Evolutionary conservation across 2,329 filamentous ascomycete genomes (phyloP), one percentile per base, ranked within the genome.

Genomic region (Epichloe uncinata): DNA sequence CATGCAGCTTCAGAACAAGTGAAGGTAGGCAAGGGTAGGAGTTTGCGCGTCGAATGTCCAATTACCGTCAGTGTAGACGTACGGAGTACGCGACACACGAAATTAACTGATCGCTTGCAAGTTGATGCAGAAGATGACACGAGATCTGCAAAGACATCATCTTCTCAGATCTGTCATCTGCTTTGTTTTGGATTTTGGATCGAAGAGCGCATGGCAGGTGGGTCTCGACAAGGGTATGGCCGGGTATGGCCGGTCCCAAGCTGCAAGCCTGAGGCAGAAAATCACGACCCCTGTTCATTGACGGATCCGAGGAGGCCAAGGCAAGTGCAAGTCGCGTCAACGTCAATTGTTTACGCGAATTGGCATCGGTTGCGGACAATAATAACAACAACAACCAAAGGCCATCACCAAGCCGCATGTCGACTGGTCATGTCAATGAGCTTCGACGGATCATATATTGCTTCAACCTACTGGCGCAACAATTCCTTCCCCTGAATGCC

Each of bases 291-390:
- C 20, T 43, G 49, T 42, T 47, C 45, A 13, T 36, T 30, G 11
- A 18, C 22, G 47, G 37, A 20, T n/a, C 5, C 13, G 36, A 37
- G 13, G 36, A 13, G 12, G 36, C 36, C 35, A 15, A n/a, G 13
- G 12, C 35, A 13, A 37, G 40, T n/a, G 30, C 30, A 30, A 30
- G 30, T 30, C 50, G 50, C 50, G 46, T 51, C 47, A 37, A 38
- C 22, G n/a, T 33, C 16, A 30, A 41, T 61, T 63, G 61, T 63
- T 61, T 61, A 63, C 61, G 55, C 52, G 52, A 36, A 26, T 18
- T 37, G 13, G 20, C 26, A 36, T 12, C 22, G 7, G 16, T 35
- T 7, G 36, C 35, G 35, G 35, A 51, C 42, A 46, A 45, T 30
- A 45, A 46, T 42, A 47, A 43, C 49, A 53, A 59, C 57, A 59